Evolutionary conservation across 78 protist genomes (phyloP), one percentile per base, ranked within the genome.

Genomic region (Dictyostelium capitatum): DNA sequence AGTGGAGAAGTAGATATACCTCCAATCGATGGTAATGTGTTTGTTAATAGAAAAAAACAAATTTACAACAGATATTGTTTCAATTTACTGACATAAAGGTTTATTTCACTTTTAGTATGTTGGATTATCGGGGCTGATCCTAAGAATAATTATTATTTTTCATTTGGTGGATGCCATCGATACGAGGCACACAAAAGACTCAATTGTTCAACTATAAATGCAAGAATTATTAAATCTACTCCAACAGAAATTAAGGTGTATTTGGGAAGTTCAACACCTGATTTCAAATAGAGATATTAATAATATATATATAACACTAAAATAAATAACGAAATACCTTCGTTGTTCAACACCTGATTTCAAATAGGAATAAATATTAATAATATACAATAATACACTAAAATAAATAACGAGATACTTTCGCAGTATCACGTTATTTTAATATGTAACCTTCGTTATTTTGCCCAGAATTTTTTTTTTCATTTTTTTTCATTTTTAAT

Each of bases 141-240:
- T 57, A 17, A 54, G 14, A 87, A 87, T 23, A 87, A 77, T 62
- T 87, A 87, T 32, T 87, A 87, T 64, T 64, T 77, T 17, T 32
- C 92, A 19, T 87, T 87, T 87, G 92, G 92, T 3, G 92, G 92
- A 5, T 87, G 92, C n/a, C 92, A 87, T 56, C 57, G 92, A 77
- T 77, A 7, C 6, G 92, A 87, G 32, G 92, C 92, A 30, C 82
- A 78, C 10, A 87, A 77, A 77, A 20, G 92, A 28, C 32, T 87
- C 20, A 73, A 73, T 28, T 32, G 75, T 11, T 32, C 43, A 50
- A 77, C 62, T 11, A 87, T 87, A 4, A 87, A 67, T 30, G 92
- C 83, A 53, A 87, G 79, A 48, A 87, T 87, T 4, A 74, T 87
- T 47, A 53, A 74, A 30, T 43, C 78, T 8, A 87, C 92, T 1